A percentile compares a stretch with the other conserved stretches of the same genome.
These are phyloP conservation scores for Amyloporia xantha DNA, from an alignment of 768 basidiomycete genomes.

Conservation along the genomic window DNA sequence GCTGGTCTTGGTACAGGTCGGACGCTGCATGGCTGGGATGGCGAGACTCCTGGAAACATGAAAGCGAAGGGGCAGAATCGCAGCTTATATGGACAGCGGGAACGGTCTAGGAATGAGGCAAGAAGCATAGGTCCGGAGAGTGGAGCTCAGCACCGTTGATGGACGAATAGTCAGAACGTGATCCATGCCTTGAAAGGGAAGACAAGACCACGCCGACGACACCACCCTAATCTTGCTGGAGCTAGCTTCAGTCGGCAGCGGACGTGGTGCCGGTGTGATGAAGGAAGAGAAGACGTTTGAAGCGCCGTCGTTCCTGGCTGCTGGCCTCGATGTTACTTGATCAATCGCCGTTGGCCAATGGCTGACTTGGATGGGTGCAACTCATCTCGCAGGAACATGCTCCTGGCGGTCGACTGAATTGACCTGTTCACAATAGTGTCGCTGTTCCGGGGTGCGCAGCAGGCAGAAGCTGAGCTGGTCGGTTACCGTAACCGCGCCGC, in stretches of 20 bases:
- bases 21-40: constrained; percentile 37
- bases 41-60: not conserved
- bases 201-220: not conserved
- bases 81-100: not conserved
- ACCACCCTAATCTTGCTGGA: constrained; percentile 4
- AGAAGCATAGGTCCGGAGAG: constrained; percentile 2
- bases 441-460: too few relatives aligned
- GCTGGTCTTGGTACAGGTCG: constrained; percentile 60
- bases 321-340: not conserved
- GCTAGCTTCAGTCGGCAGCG: not conserved
- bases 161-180: not conserved
- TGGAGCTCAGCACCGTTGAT: not conserved
- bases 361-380: not conserved
- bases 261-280: not conserved
- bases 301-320: constrained; percentile 1
- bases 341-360: not conserved
- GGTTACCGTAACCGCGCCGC: too few relatives aligned
- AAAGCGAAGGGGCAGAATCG: not conserved
- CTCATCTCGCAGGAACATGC: not conserved
- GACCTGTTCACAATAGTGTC: too few relatives aligned
- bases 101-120: not conserved
- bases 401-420: not conserved
- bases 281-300: not conserved
- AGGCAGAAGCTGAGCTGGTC: too few relatives aligned
- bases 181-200: not conserved